A percentile compares a stretch with the other conserved stretches of the same genome.
These are phyloP conservation scores for Tuber melanosporum DNA, from an alignment of 495 filamentous ascomycete species.

Conservation along the genomic window DNA sequence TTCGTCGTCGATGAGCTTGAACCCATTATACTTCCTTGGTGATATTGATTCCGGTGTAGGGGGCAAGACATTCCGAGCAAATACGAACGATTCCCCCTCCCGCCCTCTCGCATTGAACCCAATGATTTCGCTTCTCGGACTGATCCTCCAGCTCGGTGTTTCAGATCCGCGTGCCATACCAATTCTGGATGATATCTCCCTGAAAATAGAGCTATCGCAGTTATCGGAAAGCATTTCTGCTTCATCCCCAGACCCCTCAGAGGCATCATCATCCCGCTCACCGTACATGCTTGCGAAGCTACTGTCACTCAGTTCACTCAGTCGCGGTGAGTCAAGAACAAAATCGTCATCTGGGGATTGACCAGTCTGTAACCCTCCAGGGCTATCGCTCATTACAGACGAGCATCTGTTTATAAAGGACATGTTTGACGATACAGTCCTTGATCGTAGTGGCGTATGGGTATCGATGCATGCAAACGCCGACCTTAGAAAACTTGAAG, in stretches of 20 bases:
- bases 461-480: constrained; percentile 6
- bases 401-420: constrained; percentile 22
- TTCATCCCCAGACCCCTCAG: not conserved
- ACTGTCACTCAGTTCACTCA: constrained; percentile 74
- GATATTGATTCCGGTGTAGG: constrained; percentile 34
- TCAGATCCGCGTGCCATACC: not conserved
- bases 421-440: constrained; percentile 14
- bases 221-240: constrained; percentile 7
- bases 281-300: constrained; percentile 67
- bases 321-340: constrained; percentile 47
- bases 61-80: constrained; percentile 16
- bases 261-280: constrained; percentile 4
- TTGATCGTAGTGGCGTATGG: constrained; percentile 8
- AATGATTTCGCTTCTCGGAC: constrained; percentile 30
- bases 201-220: constrained; percentile 11
- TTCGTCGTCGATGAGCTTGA: constrained; percentile 13
- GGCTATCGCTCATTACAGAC: constrained; percentile 26
- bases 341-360: constrained; percentile 19
- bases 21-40: constrained; percentile 13
- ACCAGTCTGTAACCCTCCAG: constrained; percentile 5
- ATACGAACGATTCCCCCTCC: constrained; percentile 9
- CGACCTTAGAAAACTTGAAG: constrained; percentile 11
- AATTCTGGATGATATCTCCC: not conserved
- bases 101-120: constrained; percentile 24
- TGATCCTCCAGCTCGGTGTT: constrained; percentile 26